Evolutionary conservation across 2,329 filamentous ascomycete species (phyloP).

Genomic region (Trichoderma afroharzianum): DNA sequence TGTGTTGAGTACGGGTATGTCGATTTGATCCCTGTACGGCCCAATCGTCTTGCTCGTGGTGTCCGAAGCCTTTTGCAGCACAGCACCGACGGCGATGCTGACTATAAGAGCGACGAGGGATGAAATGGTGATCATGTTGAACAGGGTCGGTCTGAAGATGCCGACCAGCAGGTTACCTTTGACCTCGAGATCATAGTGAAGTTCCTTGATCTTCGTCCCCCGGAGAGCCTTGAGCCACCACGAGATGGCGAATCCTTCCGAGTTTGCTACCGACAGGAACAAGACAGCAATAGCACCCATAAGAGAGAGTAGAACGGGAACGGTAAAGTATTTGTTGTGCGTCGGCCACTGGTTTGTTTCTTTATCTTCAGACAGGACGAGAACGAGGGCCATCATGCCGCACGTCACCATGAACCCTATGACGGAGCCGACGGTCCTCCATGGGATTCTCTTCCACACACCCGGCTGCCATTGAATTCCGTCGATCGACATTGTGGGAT

Average conservation of each 20-base stretch:
- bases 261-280: not conserved
- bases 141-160: not conserved
- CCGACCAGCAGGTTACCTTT: not conserved
- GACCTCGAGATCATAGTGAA: constrained; percentile 12
- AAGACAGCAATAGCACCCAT: not conserved
- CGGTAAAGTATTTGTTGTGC: not conserved
- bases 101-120: not conserved
- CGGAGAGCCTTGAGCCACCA: constrained; percentile 13
- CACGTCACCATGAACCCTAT: not conserved
- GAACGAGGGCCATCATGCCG: constrained; percentile 1
- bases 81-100: not conserved
- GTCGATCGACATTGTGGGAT: not conserved
- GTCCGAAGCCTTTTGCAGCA: constrained; percentile 7
- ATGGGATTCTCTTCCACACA: constrained; percentile 1
- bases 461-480: constrained; percentile 12
- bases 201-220: constrained; percentile 6
- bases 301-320: constrained; percentile 6
- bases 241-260: constrained; percentile 1
- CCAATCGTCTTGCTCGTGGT: constrained; percentile 3
- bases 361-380: not conserved
- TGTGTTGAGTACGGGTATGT: not conserved
- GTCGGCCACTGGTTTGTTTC: constrained; percentile 9
- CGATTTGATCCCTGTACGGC: not conserved
- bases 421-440: not conserved
- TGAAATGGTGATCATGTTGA: not conserved